A percentile compares a stretch with the other conserved stretches of the same genome.
Conservation (phyloP, 208 protist genomes). For the Angomonas desouzai region DNA sequence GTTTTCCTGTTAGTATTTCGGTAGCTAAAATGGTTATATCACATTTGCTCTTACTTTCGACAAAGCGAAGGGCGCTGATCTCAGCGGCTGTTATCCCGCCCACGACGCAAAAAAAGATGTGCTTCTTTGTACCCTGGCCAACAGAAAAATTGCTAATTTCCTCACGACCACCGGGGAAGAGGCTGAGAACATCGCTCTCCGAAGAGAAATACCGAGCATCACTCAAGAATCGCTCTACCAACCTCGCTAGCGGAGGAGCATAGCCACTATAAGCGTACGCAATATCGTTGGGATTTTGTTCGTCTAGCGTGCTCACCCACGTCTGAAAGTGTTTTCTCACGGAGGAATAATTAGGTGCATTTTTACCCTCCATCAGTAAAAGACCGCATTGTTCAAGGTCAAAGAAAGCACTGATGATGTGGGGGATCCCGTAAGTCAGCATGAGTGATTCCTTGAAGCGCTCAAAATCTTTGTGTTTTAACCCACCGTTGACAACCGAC, state of each 20-base stretch:
- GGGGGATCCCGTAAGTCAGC: slow-evolving; percentile 82
- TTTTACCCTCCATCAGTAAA: slow-evolving; percentile 36
- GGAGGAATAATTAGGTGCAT: slow-evolving; percentile 37
- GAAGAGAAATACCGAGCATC: slow-evolving; percentile 39
- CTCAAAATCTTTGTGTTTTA: slow-evolving; percentile 65
- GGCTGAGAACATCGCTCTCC: slow-evolving; percentile 27
- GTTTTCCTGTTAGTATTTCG: slow-evolving; percentile 56
- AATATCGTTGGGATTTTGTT: slow-evolving; percentile 67
- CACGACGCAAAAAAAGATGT: slow-evolving; percentile 87
- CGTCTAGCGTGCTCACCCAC: slow-evolving; percentile 49
- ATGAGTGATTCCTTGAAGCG: slow-evolving; percentile 75
- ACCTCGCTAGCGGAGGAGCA: slow-evolving; percentile 50
- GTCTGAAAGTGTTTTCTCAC: slow-evolving; percentile 55
- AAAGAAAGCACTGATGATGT: slow-evolving; percentile 55
- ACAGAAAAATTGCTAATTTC: slow-evolving; percentile 43
- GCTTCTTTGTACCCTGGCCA: slow-evolving; percentile 26
- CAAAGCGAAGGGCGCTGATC: slow-evolving; percentile 86
- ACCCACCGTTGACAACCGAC: slow-evolving; percentile 78
- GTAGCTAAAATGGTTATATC: slow-evolving; percentile 57
- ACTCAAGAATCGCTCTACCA: slow-evolving; percentile 45
- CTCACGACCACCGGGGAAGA: slow-evolving; percentile 45
- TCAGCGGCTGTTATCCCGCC: slow-evolving; percentile 93
- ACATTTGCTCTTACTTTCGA: slow-evolving; percentile 29
- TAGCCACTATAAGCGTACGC: slow-evolving; percentile 76
- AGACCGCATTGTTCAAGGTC: slow-evolving; percentile 56